Evolutionary conservation across 352 stramenopile species (phyloP), one percentile per base, ranked within the genome.

Genomic region (Phytopythium boreale): DNA sequence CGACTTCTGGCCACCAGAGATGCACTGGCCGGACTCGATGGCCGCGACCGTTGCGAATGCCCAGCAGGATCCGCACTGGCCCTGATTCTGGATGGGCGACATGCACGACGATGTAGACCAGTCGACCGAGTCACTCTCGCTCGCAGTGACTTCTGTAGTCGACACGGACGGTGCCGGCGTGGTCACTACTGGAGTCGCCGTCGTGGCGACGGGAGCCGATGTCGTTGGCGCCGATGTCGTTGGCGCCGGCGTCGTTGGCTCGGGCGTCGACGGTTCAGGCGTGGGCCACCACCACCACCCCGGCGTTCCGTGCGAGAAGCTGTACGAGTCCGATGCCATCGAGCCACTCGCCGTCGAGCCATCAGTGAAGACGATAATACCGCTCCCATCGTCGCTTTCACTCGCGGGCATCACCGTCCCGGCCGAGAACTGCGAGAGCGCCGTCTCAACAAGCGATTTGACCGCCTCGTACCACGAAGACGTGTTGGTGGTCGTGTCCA

Each of bases 61-160:
- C 97, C 97, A 99, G 78, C 97, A 99, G 2, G 91, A 97, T 50
- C 97, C 97, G 74, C 97, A 99, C 11, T 84, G 68, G 0, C 94
- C 97, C 72, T 99, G 97, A 69, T 98, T 97, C 70, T 99, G 98
- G 34, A 99, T 69, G 0, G 63, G 61, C 15, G 70, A 72, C 29
- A 88, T 59, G 47, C 75, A 87, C 12, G 65, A 46, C 12, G 77
- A 79, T 14, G 63, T 71, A 22, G 79, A 76, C 81, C 77, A 86
- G 50, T 86, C 74, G 27, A 83, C 64, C 6, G 68, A 79, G 17
- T 63, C 63, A 36, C 67, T 72, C 9, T 63, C 68, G 9, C 22
- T 29, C 3, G 44, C 53, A 6, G 56, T 56, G 27, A 52, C 31
- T 7, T 71, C 62, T 1, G 50, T 3, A 0, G 11, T 10, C 1